Evolutionary conservation across 805 yeast genomes (phyloP), one percentile per base, ranked within the genome.

Genomic region (Ogataea siamensis): DNA sequence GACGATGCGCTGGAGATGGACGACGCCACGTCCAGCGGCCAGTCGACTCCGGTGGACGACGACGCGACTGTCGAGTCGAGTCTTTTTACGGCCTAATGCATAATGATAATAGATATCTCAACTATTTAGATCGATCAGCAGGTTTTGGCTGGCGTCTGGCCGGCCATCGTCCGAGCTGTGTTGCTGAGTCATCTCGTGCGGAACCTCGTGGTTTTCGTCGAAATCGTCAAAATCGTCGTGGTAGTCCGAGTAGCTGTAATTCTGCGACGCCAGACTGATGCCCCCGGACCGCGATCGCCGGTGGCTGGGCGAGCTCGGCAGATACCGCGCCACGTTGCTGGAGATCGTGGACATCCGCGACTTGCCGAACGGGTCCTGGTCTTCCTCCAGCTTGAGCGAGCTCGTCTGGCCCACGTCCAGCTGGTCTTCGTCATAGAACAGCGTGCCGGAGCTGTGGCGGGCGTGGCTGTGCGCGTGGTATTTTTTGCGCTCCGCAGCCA

Each of bases 41-140:
- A 37, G 29, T 40, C 50, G 3, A 50, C 56, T 3, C 54, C 56
- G 3, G 40, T 45, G 29, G 50, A 43, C 21, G 54, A 46, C 30
- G 48, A 43, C 34, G 30, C 52, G 18, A 47, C 52, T 5, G 35
- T 42, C 21, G 45, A 49, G 11, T 41, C 52, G 32, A 42, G 45
- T 33, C 28, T 48, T 8, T 39, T 45, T 41, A 40, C 50, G 22
- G 48, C 48, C 19, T 48, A 34, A 41, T 29, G 25, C 34, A 29
- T 29, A 29, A 36, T 36, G 22, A 28, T 36, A 13, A 36, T 36
- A 36, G 34, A 35, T 21, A 35, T n/a, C 25, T 28, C 32, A 31
- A 31, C 30, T 24, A 13, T 28, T 20, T 18, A 37, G 17, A 25
- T 37, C 40, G 15, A 37, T 37, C 22, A 37, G 22, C 19, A 31